These are phyloP conservation scores for Boletus vinaceobasis DNA, from an alignment of 768 basidiomycete genomes.

Conservation along the genomic window DNA sequence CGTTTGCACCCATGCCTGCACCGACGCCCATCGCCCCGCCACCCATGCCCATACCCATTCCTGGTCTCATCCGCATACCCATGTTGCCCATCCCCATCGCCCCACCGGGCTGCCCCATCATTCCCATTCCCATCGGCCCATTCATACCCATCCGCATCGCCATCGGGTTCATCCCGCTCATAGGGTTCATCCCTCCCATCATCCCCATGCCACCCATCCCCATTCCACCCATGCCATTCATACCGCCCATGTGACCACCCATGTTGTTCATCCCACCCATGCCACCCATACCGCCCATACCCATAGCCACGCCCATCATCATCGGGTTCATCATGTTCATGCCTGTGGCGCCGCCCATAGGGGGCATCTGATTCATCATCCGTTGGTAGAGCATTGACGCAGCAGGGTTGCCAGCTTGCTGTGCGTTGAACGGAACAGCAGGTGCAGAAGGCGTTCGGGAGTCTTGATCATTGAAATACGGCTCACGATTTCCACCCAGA, in stretches of 20 bases:
- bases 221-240: slow-evolving; percentile 20
- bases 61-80: slow-evolving; percentile 35
- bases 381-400: slow-evolving; percentile 34
- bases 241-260: slow-evolving; percentile 17
- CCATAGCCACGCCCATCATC: slow-evolving; percentile 48
- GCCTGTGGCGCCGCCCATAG: slow-evolving; percentile 43
- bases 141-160: slow-evolving; percentile 36
- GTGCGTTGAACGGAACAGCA: slow-evolving; percentile 31
- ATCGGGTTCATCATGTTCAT: slow-evolving; percentile 52
- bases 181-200: slow-evolving; percentile 30
- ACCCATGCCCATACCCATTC: slow-evolving; percentile 40
- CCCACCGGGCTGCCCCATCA: slow-evolving; percentile 28
- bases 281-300: slow-evolving; percentile 40
- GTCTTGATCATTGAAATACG: slow-evolving; percentile 35
- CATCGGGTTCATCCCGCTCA: slow-evolving; percentile 30
- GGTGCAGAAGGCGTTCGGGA: slow-evolving; percentile 34
- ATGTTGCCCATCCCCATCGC: slow-evolving; percentile 26
- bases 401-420: slow-evolving; percentile 37
- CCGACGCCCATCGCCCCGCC: slow-evolving; percentile 38
- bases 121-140: slow-evolving; percentile 37
- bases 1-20: slow-evolving; percentile 28
- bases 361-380: slow-evolving; percentile 39
- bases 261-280: slow-evolving; percentile 35
- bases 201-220: slow-evolving; percentile 37
- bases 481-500: slow-evolving; percentile 22